These are phyloP conservation scores for Ormosia semicastrata DNA, from an alignment of 306 rosid genomes.

Conservation along the genomic window DNA sequence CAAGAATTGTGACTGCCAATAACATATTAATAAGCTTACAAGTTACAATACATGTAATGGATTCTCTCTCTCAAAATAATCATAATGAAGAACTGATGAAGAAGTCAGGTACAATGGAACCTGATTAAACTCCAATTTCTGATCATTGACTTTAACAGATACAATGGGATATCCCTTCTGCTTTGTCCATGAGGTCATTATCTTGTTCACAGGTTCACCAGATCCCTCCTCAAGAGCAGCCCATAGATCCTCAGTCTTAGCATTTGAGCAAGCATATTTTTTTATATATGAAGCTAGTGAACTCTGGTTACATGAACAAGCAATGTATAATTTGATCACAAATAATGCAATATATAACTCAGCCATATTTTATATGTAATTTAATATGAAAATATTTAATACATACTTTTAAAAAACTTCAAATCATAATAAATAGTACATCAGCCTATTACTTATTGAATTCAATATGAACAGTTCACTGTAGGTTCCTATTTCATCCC, in stretches of 20 bases:
- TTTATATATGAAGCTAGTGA: conserved; percentile 89
- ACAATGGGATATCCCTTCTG: conserved; percentile 93
- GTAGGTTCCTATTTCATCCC: conserved; percentile 5
- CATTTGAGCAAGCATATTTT: conserved; percentile 73
- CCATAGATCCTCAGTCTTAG: conserved; percentile 94
- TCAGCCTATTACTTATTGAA: background rate
- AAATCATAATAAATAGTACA: background rate
- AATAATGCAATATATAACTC: conserved; percentile 5
- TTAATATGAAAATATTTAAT: background rate
- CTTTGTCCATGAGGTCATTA: conserved; percentile 94
- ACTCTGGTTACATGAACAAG: conserved; percentile 54
- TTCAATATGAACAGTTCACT: background rate
- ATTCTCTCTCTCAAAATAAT: conserved; percentile 3
- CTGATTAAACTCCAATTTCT: conserved; percentile 84
- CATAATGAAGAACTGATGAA: conserved; percentile 13
- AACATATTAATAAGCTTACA: background rate
- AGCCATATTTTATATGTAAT: conserved; percentile 2
- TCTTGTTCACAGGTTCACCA: conserved; percentile 82
- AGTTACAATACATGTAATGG: conserved; percentile 13
- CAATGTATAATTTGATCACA: conserved; percentile 13
- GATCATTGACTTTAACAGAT: conserved; percentile 57
- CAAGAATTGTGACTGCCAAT: conserved; percentile 78
- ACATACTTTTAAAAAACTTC: background rate
- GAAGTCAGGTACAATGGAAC: conserved; percentile 39
- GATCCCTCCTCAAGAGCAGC: conserved; percentile 95